Conservation (phyloP, 2,329 filamentous ascomycete genomes). For the Huntiella decipiens region DNA sequence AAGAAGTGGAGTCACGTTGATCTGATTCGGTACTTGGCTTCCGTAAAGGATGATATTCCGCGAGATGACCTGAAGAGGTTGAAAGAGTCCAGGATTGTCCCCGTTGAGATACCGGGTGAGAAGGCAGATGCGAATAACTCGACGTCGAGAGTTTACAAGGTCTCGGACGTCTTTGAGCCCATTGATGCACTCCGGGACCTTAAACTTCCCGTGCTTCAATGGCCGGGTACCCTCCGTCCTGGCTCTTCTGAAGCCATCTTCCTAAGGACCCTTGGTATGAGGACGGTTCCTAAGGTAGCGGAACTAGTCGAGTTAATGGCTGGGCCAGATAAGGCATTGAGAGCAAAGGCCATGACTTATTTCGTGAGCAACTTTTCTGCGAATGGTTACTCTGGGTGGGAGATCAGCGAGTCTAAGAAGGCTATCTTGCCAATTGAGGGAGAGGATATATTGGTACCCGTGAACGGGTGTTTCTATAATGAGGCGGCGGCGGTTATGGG, state of each 20-base stretch:
- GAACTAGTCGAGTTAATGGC: slow-evolving; percentile 68
- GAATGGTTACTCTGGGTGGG: slow-evolving; percentile 53
- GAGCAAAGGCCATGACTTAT: slow-evolving; percentile 57
- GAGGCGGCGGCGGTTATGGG: slow-evolving; percentile 56
- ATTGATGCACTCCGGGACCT: slow-evolving; percentile 50
- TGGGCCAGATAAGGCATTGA: slow-evolving; percentile 35
- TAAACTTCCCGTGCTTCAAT: slow-evolving; percentile 58
- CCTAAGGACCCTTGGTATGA: slow-evolving; percentile 52
- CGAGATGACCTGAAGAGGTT: slow-evolving; percentile 61
- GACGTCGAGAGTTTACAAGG: slow-evolving; percentile 36
- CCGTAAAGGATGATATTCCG: slow-evolving; percentile 78
- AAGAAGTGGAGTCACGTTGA: slow-evolving; percentile 83
- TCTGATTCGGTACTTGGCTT: slow-evolving; percentile 81
- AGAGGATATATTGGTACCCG: slow-evolving; percentile 47
- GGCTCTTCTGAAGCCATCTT: slow-evolving; percentile 56
- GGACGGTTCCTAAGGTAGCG: slow-evolving; percentile 46
- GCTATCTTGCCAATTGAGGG: slow-evolving; percentile 57
- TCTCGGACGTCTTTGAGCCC: slow-evolving; percentile 68
- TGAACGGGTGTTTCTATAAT: slow-evolving; percentile 68
- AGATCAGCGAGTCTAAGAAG: slow-evolving; percentile 33
- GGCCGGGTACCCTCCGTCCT: slow-evolving; percentile 53
- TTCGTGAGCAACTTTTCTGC: slow-evolving; percentile 63
- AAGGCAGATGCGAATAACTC: slow-evolving; percentile 27
- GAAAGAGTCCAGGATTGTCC: slow-evolving; percentile 60
- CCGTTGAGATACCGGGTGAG: slow-evolving; percentile 46